Evolutionary conservation across 2,329 filamentous ascomycete species (phyloP).

Genomic region (Fusarium clavum): DNA sequence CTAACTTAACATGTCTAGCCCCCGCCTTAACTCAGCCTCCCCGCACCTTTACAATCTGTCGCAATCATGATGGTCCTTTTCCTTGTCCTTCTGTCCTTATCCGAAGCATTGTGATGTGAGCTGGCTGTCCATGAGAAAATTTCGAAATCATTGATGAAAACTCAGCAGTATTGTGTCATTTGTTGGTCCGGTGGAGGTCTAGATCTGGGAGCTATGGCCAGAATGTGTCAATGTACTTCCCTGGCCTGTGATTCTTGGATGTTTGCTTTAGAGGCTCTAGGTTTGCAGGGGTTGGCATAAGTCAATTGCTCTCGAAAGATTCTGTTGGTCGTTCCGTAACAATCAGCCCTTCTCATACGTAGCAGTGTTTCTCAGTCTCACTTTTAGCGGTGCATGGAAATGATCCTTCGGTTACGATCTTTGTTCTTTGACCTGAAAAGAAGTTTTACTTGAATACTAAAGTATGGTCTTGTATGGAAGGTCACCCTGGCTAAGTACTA

Average conservation of each 20-base stretch:
- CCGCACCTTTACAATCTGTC: slow-evolving; percentile 16
- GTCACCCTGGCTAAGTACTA: background rate
- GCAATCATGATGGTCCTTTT: slow-evolving; percentile 2
- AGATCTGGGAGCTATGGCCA: background rate
- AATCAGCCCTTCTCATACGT: background rate
- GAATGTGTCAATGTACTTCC: background rate
- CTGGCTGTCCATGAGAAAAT: background rate
- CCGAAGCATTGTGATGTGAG: background rate
- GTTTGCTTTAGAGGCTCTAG: background rate
- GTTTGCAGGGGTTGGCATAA: background rate
- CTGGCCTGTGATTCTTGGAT: background rate
- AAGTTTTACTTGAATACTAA: background rate
- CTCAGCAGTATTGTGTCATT: background rate
- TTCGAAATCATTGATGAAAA: background rate
- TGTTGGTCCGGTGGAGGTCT: background rate
- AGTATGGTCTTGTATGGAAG: background rate
- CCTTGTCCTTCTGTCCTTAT: background rate
- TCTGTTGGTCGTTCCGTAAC: background rate
- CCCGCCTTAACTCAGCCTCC: slow-evolving; percentile 31
- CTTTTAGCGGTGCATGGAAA: background rate
- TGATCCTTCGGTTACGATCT: background rate
- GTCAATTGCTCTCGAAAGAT: background rate
- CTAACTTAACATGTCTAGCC: background rate
- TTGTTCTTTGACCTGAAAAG: background rate
- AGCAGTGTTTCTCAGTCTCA: background rate